A percentile compares a stretch with the other conserved stretches of the same genome.
Evolutionary conservation across 495 filamentous ascomycete species (phyloP).

Genomic region (Glutinoglossum americanum): DNA sequence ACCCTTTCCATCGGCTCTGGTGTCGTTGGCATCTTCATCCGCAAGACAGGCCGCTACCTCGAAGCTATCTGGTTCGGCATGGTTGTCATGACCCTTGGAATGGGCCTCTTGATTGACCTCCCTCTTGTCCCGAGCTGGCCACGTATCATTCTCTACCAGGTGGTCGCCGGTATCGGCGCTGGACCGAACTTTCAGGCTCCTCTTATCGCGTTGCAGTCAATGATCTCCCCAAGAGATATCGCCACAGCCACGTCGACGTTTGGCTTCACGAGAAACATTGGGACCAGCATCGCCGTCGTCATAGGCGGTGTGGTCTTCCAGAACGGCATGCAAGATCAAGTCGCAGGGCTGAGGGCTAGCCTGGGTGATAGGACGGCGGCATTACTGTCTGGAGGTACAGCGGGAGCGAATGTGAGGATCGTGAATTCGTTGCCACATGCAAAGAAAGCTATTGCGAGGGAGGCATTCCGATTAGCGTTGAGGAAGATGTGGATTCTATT

Average conservation of each 20-base stretch:
- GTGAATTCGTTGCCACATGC: slow-evolving; percentile 17
- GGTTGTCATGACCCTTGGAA: slow-evolving; percentile 25
- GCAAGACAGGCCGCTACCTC: slow-evolving; percentile 28
- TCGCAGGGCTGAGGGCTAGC: slow-evolving; percentile 10
- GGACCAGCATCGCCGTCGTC: slow-evolving; percentile 41
- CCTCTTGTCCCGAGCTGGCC: slow-evolving; percentile 22
- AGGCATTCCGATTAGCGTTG: slow-evolving; percentile 22
- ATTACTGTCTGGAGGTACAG: slow-evolving; percentile 20
- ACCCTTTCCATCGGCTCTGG: slow-evolving; percentile 26
- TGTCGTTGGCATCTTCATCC: slow-evolving; percentile 26
- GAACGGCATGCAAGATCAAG: slow-evolving; percentile 28
- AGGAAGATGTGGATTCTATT: slow-evolving; percentile 28
- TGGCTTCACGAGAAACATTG: slow-evolving; percentile 35
- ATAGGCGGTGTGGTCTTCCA: slow-evolving; percentile 37
- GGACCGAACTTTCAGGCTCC: slow-evolving; percentile 30
- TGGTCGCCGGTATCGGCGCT: slow-evolving; percentile 31
- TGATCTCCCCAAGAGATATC: slow-evolving; percentile 24
- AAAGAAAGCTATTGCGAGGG: slow-evolving; percentile 14
- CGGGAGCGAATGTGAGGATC: slow-evolving; percentile 23
- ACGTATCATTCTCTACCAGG: slow-evolving; percentile 29
- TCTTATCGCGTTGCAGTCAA: slow-evolving; percentile 31
- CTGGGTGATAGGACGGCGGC: slow-evolving; percentile 15
- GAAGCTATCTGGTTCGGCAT: slow-evolving; percentile 36
- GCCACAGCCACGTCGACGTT: slow-evolving; percentile 36
- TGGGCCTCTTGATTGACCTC: slow-evolving; percentile 26